phyloP scores from a whole-genome alignment of 352 stramenopile genomes.

The Peronospora destructor region DNA sequence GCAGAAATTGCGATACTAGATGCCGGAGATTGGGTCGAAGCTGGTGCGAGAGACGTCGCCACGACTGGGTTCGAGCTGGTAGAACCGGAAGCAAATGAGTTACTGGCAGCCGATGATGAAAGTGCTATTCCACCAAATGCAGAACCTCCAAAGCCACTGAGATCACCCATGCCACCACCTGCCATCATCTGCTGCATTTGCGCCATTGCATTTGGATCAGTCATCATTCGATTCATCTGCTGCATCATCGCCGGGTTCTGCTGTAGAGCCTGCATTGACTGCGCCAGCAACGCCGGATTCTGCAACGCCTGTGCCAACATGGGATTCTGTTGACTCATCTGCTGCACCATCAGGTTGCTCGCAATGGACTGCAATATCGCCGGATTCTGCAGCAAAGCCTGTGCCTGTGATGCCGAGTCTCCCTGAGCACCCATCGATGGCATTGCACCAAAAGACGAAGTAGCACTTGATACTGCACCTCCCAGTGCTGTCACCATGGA shows the following conservation, averaged over 20 bases:
- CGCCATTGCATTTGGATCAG: conserved; percentile 58
- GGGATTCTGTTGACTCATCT: conserved; percentile 72
- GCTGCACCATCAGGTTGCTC: conserved; percentile 68
- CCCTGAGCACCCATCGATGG: conserved; percentile 19
- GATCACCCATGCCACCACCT: conserved; percentile 19
- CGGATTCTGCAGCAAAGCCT: conserved; percentile 70
- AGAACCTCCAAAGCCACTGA: conserved; percentile 20
- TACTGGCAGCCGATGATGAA: conserved; percentile 15
- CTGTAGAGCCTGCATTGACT: conserved; percentile 63
- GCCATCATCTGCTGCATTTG: conserved; percentile 69
- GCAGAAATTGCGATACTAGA: conserved; percentile 3
- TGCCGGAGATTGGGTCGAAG: conserved; percentile 6
- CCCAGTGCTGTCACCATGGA: conserved; percentile 21
- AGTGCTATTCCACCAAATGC: conserved; percentile 28
- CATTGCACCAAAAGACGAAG: conserved; percentile 12
- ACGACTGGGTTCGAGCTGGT: conserved; percentile 14
- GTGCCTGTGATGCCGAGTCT: conserved; percentile 50
- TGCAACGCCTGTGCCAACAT: conserved; percentile 73
- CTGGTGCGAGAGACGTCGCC: conserved; percentile 6
- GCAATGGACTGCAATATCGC: conserved; percentile 60
- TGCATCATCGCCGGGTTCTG: conserved; percentile 80
- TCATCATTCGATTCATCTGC: conserved; percentile 78
- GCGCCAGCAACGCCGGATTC: conserved; percentile 61
- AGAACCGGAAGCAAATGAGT: conserved; percentile 36
- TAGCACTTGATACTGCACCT: not conserved